Evolutionary conservation across 768 basidiomycete species (phyloP), one percentile per base, ranked within the genome.

Genomic region (Tremella mesenterica): DNA sequence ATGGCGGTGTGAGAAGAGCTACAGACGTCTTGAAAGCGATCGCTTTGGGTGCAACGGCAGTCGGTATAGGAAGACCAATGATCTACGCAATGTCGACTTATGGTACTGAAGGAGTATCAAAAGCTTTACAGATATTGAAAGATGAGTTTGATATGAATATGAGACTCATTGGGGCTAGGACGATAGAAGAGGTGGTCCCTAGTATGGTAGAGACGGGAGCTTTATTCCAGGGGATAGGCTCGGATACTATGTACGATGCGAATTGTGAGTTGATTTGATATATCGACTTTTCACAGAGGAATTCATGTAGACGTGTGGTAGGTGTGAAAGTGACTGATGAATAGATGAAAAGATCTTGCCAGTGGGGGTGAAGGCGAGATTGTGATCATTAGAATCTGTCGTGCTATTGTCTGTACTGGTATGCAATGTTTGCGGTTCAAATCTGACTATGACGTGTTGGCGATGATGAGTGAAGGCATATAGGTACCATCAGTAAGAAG

Each of bases 91-190:
- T 72, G 67, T 62, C 59, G 16, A 72, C 71, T 0, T 96, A 95
- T 70, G 93, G 93, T 0, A 76, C 80, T 44, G 87, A 88, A 23
- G 93, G 93, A 8, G 85, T 93, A 23, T 84, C 87, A 49, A 82
- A 80, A 58, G 44, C 41, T 3, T 38, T 51, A 3, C 21, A 26
- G 26, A 2, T 33, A n/a, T n/a, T 28, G 49, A 67, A 96, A 89
- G 88, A 92, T 61, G 93, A 99, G 73, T 89, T 99, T 63, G 88
- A 92, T 77, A 96, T 97, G 93, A 91, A 93, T 74, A 80, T 96
- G 81, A 84, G 92, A 14, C 77, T 97, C 1, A 74, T 99, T 26
- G 93, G 93, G 6, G 91, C 91, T 0, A 81, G 79, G 3, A 85
- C 80, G 0, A 71, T 97, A 39, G 79, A 79, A 49, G 88, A 96